These are phyloP conservation scores for Phaeotremella fagi DNA, from an alignment of 768 basidiomycete species.

Conservation along the genomic window DNA sequence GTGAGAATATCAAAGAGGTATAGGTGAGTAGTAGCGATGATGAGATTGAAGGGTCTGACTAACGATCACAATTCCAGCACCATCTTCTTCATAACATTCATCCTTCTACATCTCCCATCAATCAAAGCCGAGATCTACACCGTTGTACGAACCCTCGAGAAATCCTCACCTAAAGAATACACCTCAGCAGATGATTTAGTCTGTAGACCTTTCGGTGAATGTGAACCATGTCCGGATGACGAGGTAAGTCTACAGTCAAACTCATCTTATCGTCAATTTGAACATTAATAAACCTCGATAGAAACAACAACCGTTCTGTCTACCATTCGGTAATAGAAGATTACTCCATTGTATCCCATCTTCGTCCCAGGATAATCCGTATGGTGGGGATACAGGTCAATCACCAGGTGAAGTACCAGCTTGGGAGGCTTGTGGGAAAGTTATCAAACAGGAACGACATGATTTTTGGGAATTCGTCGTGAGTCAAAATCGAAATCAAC, in stretches of 20 bases:
- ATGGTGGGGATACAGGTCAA: not conserved
- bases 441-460: slow-evolving; percentile 67
- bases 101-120: too few species aligned
- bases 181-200: slow-evolving; percentile 39
- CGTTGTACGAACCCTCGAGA: too few species aligned
- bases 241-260: slow-evolving; percentile 45
- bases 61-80: too few species aligned
- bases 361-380: slow-evolving; percentile 16
- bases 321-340: slow-evolving; percentile 90
- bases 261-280: slow-evolving; percentile 1
- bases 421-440: slow-evolving; percentile 91
- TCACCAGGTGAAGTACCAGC: slow-evolving; percentile 58
- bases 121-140: too few species aligned
- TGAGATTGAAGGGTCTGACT: too few species aligned
- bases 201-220: slow-evolving; percentile 51
- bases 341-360: slow-evolving; percentile 69
- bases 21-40: too few species aligned
- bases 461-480: slow-evolving; percentile 90
- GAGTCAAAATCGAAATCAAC: slow-evolving; percentile 47
- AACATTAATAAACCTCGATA: slow-evolving; percentile 43
- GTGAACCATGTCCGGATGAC: slow-evolving; percentile 53
- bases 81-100: too few species aligned
- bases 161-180: too few species aligned
- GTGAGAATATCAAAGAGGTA: too few species aligned
- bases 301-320: slow-evolving; percentile 84